These are phyloP conservation scores for Sonneratia caseolaris DNA, from an alignment of 345 rosid species.

Conservation along the genomic window DNA sequence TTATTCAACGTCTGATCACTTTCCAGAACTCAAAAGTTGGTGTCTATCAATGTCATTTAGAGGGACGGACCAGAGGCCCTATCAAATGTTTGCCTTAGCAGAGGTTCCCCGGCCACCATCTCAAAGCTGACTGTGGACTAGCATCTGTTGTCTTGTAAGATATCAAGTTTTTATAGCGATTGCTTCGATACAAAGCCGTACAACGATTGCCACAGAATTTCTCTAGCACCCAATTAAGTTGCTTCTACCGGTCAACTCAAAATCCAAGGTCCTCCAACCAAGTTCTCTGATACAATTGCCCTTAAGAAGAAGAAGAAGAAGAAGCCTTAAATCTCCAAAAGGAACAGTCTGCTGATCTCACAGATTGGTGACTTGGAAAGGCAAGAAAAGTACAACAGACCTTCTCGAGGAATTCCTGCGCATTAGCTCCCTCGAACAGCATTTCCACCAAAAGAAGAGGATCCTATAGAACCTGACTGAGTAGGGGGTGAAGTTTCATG, in stretches of 20 bases:
- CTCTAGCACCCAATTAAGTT: background rate
- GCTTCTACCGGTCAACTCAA: background rate
- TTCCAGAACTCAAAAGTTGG: too few species aligned
- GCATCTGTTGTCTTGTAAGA: background rate
- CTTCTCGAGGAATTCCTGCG: background rate
- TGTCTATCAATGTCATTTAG: background rate
- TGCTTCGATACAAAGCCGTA: background rate
- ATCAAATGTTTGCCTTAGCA: too few species aligned
- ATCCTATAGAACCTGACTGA: background rate
- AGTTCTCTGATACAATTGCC: background rate
- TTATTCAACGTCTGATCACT: background rate
- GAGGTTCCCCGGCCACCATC: too few species aligned
- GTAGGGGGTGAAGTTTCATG: background rate
- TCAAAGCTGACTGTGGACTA: too few species aligned
- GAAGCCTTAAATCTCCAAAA: too few species aligned
- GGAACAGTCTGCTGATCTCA: background rate
- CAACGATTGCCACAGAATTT: background rate
- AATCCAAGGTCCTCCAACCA: background rate
- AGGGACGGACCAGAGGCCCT: too few species aligned
- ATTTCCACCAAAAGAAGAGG: background rate
- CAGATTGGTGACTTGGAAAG: background rate
- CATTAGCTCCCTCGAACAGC: background rate
- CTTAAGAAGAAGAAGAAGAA: background rate
- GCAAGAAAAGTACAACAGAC: background rate
- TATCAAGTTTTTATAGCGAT: background rate